These are phyloP conservation scores for Diaporthe sp. DNA, from an alignment of 2,329 filamentous ascomycete genomes.

Conservation along the genomic window DNA sequence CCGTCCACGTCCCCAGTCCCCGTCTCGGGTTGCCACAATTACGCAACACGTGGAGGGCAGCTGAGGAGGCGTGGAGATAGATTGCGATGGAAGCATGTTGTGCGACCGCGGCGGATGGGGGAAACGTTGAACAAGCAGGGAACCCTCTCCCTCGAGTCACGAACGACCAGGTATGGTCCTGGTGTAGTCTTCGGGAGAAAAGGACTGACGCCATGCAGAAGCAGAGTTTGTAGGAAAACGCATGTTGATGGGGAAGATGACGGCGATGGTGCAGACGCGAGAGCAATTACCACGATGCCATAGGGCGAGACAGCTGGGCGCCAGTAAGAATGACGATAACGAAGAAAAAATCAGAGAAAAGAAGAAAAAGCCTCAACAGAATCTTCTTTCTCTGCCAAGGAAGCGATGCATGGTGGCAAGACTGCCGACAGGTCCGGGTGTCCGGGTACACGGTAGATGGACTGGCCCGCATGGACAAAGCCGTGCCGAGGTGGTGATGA, in stretches of 20 bases:
- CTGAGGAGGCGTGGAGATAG: conserved; percentile 13
- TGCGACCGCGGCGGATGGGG: neutral
- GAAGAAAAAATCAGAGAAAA: neutral
- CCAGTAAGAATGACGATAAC: neutral
- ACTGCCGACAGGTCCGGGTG: conserved; percentile 28
- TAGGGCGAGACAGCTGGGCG: neutral
- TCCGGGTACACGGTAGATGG: neutral
- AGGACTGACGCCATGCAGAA: neutral
- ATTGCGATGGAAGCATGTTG: conserved; percentile 15
- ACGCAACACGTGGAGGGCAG: conserved; percentile 26
- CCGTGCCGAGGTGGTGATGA: neutral
- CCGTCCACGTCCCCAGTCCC: neutral
- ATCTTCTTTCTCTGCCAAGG: conserved; percentile 14
- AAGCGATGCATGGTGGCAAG: conserved; percentile 21
- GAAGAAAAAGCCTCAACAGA: conserved; percentile 17
- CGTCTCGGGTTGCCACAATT: conserved; percentile 20
- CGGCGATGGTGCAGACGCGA: neutral
- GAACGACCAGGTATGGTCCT: neutral
- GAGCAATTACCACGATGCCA: neutral
- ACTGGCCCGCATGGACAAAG: neutral
- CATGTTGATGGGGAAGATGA: conserved; percentile 6
- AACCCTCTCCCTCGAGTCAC: conserved; percentile 4
- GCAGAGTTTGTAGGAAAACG: neutral
- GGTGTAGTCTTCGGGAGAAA: neutral
- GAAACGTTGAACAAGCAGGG: neutral